Evolutionary conservation across 2,329 filamentous ascomycete species (phyloP).

Genomic region (Alternaria ventricosa): DNA sequence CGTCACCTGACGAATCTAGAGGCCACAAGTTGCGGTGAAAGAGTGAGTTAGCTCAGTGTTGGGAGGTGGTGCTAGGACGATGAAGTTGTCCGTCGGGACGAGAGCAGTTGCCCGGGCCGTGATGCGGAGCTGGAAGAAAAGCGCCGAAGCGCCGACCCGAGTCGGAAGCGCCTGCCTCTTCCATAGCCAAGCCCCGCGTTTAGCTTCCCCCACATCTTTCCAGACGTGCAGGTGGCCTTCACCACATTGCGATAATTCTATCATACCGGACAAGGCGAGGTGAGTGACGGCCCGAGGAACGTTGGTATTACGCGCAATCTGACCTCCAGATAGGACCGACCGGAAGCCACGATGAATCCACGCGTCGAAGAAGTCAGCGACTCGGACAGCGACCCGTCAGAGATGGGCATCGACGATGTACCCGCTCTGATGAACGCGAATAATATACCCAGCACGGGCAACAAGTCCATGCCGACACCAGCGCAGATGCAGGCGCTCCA

Average conservation of each 20-base stretch:
- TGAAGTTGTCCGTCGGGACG: conserved; percentile 2
- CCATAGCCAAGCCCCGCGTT: conserved; percentile 13
- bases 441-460: conserved; percentile 36
- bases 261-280: conserved; percentile 1
- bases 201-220: conserved; percentile 14
- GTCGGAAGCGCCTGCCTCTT: conserved; percentile 2
- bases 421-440: conserved; percentile 62
- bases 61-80: neutral
- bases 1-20: neutral
- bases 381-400: conserved; percentile 71
- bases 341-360: conserved; percentile 59
- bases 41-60: neutral
- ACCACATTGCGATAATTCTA: conserved; percentile 1
- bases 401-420: conserved; percentile 81
- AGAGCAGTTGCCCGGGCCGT: conserved; percentile 8
- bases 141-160: conserved; percentile 1
- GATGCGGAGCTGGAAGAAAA: neutral
- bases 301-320: neutral
- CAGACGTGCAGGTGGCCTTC: neutral
- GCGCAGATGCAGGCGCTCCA: conserved; percentile 38
- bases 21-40: conserved; percentile 7
- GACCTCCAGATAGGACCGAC: conserved; percentile 44
- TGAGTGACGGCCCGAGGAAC: neutral
- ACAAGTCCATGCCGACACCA: conserved; percentile 35
- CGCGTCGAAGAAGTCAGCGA: conserved; percentile 93